phyloP scores from a whole-genome alignment of 805 yeast species.

The Starmerella asiatica region DNA sequence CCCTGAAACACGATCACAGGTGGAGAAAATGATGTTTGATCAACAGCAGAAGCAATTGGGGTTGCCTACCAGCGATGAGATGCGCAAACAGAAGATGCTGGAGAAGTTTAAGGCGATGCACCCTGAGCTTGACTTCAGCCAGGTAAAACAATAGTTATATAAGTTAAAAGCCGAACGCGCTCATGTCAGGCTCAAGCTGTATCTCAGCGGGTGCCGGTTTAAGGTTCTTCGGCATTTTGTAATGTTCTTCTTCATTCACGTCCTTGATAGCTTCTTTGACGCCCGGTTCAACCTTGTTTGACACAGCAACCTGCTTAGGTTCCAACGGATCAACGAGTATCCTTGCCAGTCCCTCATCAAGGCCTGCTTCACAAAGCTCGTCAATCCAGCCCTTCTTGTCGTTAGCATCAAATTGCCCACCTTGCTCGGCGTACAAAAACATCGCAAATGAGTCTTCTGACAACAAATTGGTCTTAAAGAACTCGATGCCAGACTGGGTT shows the following conservation, averaged over 20 bases:
- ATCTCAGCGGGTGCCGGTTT: constrained; percentile 39
- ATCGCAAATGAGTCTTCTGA: background rate
- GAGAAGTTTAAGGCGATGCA: constrained; percentile 32
- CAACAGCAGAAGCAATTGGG: constrained; percentile 32
- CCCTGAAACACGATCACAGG: constrained; percentile 32
- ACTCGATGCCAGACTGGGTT: background rate
- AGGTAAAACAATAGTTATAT: constrained; percentile 21
- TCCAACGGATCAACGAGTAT: background rate
- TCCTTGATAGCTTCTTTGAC: too few species aligned
- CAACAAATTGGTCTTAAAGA: background rate
- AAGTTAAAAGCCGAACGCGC: constrained; percentile 44
- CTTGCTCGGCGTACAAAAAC: constrained; percentile 1
- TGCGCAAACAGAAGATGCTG: constrained; percentile 25
- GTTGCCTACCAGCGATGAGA: constrained; percentile 30
- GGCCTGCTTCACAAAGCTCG: background rate
- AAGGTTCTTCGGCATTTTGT: constrained; percentile 4
- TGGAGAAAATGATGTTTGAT: constrained; percentile 38
- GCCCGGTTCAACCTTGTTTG: constrained; percentile 32
- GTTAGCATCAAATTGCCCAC: constrained; percentile 2
- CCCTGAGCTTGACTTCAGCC: constrained; percentile 33
- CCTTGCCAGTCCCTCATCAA: background rate
- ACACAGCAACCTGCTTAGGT: background rate
- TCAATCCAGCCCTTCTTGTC: background rate
- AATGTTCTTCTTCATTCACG: constrained; percentile 4
- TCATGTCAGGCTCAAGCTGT: constrained; percentile 65